A percentile compares a stretch with the other conserved stretches of the same genome.
Conservation (phyloP, 2,329 filamentous ascomycete genomes). For the Colletotrichum tanaceti region DNA sequence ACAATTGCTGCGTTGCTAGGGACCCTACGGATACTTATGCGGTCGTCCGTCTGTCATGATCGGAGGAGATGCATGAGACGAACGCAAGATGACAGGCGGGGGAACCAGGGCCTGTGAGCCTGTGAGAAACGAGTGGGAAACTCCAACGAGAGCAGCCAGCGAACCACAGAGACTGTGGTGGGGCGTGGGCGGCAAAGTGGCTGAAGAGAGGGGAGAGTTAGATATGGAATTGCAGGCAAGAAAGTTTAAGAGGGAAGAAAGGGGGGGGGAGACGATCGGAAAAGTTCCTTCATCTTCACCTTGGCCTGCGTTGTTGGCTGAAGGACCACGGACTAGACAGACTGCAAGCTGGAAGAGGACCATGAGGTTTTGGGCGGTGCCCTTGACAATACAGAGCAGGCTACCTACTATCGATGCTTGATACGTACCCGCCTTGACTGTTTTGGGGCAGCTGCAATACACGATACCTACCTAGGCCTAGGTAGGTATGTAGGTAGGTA, state of each 20-base stretch:
- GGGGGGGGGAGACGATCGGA: background rate
- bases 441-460: slow-evolving; percentile 24
- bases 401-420: no score
- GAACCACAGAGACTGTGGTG: slow-evolving; percentile 1
- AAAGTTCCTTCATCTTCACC: background rate
- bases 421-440: slow-evolving; percentile 18
- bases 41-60: slow-evolving; percentile 34
- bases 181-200: slow-evolving; percentile 1
- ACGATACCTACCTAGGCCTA: no score
- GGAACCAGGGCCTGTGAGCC: slow-evolving; percentile 29
- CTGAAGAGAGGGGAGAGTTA: background rate
- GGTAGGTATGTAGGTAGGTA: no score
- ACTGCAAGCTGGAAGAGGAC: slow-evolving; percentile 24
- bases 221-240: background rate
- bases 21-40: no score
- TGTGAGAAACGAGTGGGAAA: slow-evolving; percentile 22
- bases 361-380: slow-evolving; percentile 25
- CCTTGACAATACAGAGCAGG: slow-evolving; percentile 19
- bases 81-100: slow-evolving; percentile 30
- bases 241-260: slow-evolving; percentile 20
- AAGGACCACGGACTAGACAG: slow-evolving; percentile 11
- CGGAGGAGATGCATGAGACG: slow-evolving; percentile 33
- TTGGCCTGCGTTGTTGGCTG: background rate
- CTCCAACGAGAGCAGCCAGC: slow-evolving; percentile 9
- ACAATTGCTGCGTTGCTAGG: background rate